Base-by-base conservation (phyloP, 2,329 filamentous ascomycete species). In the Emmonsiellopsis sp. region DNA sequence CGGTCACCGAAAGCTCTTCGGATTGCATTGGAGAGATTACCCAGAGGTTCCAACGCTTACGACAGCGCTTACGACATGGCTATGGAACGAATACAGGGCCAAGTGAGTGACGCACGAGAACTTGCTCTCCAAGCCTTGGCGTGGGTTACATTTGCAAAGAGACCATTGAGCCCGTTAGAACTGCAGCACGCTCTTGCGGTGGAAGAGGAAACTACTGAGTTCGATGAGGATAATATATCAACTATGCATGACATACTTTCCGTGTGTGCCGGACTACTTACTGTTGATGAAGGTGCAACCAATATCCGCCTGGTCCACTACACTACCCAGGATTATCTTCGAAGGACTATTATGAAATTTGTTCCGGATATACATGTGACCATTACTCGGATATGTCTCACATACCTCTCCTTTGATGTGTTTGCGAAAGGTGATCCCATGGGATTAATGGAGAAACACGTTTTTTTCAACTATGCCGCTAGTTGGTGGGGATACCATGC, bases 151-250 rank as follows among this genome's bases (percentile, higher is more conserved):
- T 73, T 54, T 38, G 65, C 72, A 0, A 67, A 60, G 44, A 63
- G 67, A 41, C 67, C 60, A 0, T 55, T 78, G 0, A 66, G 55
- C 1, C 61, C 53, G 1, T 0, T 15, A 0, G 73, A 78, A 53
- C 63, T 79, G 3, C 66, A 67, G 49, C 66, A 77, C 55, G 75
- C 74, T 0, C 64, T 79, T 11, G 74, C 70, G 0, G 59, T 74
- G 0, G 67, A 73, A 40, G 1, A 50, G 1, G 65, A 57, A 0
- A 42, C 59, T 2, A 0, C 48, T 0, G 53, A 61, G 1, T 49
- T 76, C 9, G 67, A 75, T 4, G 20, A 65, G 45, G 65, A 73
- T 0, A 70, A 71, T 16, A 16, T 76, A 0, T 56, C 67, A 0
- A 57, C 67, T 0, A 38, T 70, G 4, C 50, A 58, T 10, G 55